A percentile compares a stretch with the other conserved stretches of the same genome.
Conservation (phyloP, 2,329 filamentous ascomycete genomes). For the Alternaria panax region DNA sequence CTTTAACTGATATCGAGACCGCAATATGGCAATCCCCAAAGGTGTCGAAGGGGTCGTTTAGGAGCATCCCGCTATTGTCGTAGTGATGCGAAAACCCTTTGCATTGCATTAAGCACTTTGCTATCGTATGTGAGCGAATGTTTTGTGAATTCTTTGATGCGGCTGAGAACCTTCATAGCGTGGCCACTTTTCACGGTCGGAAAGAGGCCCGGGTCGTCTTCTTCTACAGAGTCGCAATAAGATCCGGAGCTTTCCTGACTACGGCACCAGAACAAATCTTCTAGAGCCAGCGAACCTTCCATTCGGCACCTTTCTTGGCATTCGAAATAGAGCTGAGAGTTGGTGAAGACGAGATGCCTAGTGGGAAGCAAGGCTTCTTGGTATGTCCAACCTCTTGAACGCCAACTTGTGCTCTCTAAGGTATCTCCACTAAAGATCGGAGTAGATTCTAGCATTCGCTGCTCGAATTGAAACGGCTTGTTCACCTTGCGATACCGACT, state of each 20-base stretch:
- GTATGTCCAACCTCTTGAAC: not conserved
- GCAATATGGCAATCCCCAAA: not conserved
- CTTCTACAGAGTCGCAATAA: not conserved
- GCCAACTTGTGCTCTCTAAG: not conserved
- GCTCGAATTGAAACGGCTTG: not conserved
- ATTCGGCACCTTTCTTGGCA: not conserved
- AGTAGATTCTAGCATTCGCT: not conserved
- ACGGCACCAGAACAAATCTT: not conserved
- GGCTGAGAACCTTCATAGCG: not conserved
- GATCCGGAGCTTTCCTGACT: not conserved
- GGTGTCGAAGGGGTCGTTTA: not conserved
- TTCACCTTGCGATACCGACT: not conserved
- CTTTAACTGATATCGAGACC: not conserved
- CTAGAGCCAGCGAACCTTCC: not conserved
- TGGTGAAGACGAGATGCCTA: not conserved
- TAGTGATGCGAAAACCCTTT: not conserved
- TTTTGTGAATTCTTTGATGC: not conserved
- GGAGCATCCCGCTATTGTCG: fast-evolving
- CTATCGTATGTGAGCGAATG: not conserved
- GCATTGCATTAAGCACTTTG: not conserved
- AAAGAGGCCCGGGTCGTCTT: not conserved
- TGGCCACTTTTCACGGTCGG: not conserved
- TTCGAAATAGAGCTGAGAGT: not conserved
- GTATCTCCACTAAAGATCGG: not conserved
- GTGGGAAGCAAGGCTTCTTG: not conserved